These are phyloP conservation scores for Acorus gramineus DNA, from an alignment of 106 monocot genomes.

Conservation along the genomic window DNA sequence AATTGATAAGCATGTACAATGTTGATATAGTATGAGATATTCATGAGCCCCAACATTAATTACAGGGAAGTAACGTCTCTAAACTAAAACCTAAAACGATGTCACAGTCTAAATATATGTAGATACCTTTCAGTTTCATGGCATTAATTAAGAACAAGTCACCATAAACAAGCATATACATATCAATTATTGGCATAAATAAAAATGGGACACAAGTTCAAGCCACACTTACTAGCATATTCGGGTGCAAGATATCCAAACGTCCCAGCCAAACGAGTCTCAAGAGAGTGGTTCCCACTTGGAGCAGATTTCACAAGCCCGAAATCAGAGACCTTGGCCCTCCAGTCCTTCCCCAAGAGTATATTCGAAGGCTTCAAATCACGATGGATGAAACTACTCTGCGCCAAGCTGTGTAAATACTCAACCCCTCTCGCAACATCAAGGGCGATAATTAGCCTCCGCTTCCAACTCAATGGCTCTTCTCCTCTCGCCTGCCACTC, in stretches of 20 bases:
- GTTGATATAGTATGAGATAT: no score
- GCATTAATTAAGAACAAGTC: not conserved
- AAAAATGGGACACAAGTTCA: not conserved
- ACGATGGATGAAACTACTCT: constrained; percentile 87
- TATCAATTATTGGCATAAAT: not conserved
- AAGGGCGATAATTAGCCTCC: constrained; percentile 67
- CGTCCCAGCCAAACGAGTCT: constrained; percentile 88
- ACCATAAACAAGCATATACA: not conserved
- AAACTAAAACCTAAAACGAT: not conserved
- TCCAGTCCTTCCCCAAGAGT: constrained; percentile 60
- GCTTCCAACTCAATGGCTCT: constrained; percentile 69
- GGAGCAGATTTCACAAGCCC: constrained; percentile 75
- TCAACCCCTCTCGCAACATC: constrained; percentile 92
- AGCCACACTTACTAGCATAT: constrained; percentile 81
- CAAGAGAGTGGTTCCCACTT: constrained; percentile 67
- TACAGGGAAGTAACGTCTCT: no score
- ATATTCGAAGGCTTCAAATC: constrained; percentile 95
- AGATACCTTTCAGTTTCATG: not conserved
- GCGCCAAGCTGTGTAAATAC: constrained; percentile 84
- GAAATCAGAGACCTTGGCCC: constrained; percentile 95
- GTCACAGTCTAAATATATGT: not conserved
- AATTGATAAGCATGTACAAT: no score
- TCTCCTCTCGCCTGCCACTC: constrained; percentile 27
- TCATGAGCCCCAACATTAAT: no score
- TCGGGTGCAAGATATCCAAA: constrained; percentile 97